Evolutionary conservation across 2,329 filamentous ascomycete species (phyloP), one percentile per base, ranked within the genome.

Genomic region (Plenodomus lindquistii): DNA sequence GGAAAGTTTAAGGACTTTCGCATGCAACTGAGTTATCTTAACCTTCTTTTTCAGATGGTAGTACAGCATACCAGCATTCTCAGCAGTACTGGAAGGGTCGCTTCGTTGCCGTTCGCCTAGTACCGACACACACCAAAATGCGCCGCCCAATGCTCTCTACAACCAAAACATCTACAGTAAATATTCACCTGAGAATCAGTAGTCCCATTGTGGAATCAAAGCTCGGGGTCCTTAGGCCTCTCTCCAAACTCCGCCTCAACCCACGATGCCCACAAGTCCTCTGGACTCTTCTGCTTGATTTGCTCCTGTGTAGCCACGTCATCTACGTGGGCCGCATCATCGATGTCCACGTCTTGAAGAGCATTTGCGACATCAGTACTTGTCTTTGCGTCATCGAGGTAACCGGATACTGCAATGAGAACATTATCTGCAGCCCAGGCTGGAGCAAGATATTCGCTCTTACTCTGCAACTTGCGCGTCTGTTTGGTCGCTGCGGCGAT

Each of bases 381-480:
- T 8, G 46, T 21, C n/a, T 48, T 59, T 3, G 41, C 19, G 15
- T 59, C 58, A 5, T 57, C 48, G 41, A 66, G 44, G 17, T 64
- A 67, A 17, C 52, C 58, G 7, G 63, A 65, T 1, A 66, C 57
- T 0, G 66, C 66, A 38, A 70, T 68, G 37, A 70, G 55, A 24
- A 70, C 42, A 40, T 70, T 69, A 37, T 70, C 67, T 17, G 67
- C 67, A 6, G 63, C 57, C 60, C 57, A 67, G 29, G 67, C 59
- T 11, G 65, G 67, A 0, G 63, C 65, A 2, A 52, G 18, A 10
- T 55, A 52, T 11, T 40, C 40, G 6, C 38, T 52, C 40, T 58
- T 58, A 13, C 48, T 44, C 36, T 57, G 48, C 11, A 54, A 52
- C 47, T 50, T 54, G 18, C 49, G 42, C 2, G 55, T 57, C 2